Conservation (phyloP, 371 early-diverging fungal genomes). For the Dichotomocladium elegans region DNA sequence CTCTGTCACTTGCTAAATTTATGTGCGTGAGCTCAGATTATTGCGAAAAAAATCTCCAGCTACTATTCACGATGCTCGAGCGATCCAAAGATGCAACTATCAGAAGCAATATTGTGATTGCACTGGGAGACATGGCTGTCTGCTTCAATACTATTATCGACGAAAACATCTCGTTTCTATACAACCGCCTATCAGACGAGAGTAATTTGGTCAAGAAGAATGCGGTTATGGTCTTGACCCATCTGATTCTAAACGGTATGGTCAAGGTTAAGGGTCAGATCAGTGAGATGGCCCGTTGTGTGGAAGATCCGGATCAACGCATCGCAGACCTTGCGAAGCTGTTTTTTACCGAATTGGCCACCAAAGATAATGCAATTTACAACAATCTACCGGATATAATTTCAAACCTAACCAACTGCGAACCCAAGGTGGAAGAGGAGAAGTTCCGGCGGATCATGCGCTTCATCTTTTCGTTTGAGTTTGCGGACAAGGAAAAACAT, state of each 20-base stretch:
- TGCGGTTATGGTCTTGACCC: slow-evolving; percentile 96
- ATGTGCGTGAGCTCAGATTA: slow-evolving; percentile 95
- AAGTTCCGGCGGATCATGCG: slow-evolving; percentile 86
- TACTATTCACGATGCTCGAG: slow-evolving; percentile 87
- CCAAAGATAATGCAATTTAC: slow-evolving; percentile 96
- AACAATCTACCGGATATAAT: slow-evolving; percentile 98
- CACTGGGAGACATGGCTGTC: slow-evolving; percentile 94
- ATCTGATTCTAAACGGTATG: slow-evolving; percentile 96
- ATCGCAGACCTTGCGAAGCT: slow-evolving; percentile 89
- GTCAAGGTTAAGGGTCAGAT: slow-evolving; percentile 97
- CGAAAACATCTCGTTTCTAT: slow-evolving; percentile 88
- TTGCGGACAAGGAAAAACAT: slow-evolving; percentile 93
- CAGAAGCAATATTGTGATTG: slow-evolving; percentile 89
- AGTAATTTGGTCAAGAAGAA: slow-evolving; percentile 87
- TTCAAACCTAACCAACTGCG: slow-evolving; percentile 71
- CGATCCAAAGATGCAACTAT: slow-evolving; percentile 74
- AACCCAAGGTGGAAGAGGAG: slow-evolving; percentile 65
- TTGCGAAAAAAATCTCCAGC: slow-evolving; percentile 88
- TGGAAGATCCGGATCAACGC: slow-evolving; percentile 83
- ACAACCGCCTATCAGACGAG: slow-evolving; percentile 80
- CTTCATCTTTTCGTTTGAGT: slow-evolving; percentile 80
- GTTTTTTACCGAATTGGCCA: slow-evolving; percentile 93
- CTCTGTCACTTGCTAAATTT: slow-evolving; percentile 86
- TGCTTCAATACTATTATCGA: slow-evolving; percentile 94
- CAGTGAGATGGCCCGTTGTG: slow-evolving; percentile 94